Conservation (phyloP, 129 eudicot genomes). For the Glebionis coronaria region DNA sequence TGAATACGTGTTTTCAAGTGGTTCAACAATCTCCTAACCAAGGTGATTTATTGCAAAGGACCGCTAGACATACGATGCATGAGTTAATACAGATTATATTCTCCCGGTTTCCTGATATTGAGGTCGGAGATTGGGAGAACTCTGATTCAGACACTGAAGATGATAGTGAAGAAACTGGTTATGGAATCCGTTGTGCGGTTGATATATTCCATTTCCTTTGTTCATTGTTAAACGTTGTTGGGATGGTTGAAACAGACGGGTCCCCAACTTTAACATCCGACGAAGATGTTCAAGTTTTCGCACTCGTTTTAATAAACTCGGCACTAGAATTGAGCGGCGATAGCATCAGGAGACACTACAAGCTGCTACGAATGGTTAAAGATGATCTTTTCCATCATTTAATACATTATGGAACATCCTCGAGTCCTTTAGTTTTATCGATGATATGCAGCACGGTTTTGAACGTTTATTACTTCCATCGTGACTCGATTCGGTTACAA, state of each 20-base stretch:
- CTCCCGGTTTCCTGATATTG: conserved; percentile 58
- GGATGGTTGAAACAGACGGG: conserved; percentile 54
- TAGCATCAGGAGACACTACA: conserved; percentile 64
- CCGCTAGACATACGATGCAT: conserved; percentile 68
- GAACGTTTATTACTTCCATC: conserved; percentile 69
- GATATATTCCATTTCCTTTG: conserved; percentile 90
- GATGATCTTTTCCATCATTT: conserved; percentile 87
- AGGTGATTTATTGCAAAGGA: conserved; percentile 64
- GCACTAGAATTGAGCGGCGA: conserved; percentile 75
- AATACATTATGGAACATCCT: conserved; percentile 66
- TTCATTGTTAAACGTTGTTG: conserved; percentile 75
- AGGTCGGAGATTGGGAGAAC: conserved; percentile 61
- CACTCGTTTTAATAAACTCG: conserved; percentile 68
- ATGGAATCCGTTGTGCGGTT: conserved; percentile 66
- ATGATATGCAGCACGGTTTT: conserved; percentile 82
- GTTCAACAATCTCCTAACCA: conserved; percentile 68
- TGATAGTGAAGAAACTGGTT: conserved; percentile 34
- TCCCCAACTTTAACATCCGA: conserved; percentile 43
- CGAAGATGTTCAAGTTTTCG: conserved; percentile 75
- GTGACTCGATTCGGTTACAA: conserved; percentile 71
- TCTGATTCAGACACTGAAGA: conserved; percentile 83
- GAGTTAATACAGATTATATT: conserved; percentile 69
- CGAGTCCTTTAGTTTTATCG: conserved; percentile 61
- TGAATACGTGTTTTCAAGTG: conserved; percentile 82
- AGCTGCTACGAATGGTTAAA: conserved; percentile 67